A percentile compares a stretch with the other conserved stretches of the same genome.
phyloP scores from a whole-genome alignment of 768 basidiomycete genomes.

The Trichaptum fuscoviolaceum region DNA sequence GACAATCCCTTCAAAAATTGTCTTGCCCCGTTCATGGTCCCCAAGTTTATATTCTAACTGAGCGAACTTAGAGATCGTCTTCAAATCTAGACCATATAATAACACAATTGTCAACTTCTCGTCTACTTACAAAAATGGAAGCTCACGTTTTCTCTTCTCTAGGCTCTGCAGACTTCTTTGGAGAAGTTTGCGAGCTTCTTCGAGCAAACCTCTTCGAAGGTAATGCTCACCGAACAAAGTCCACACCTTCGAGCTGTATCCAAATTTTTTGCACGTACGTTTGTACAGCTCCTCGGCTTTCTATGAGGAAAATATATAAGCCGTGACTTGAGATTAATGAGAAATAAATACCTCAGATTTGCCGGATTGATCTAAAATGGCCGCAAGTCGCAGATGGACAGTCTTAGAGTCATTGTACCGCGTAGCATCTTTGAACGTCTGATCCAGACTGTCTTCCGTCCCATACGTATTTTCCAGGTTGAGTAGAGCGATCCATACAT shows the following conservation, averaged over 20 bases:
- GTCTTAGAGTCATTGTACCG: constrained; percentile 92
- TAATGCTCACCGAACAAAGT: constrained; percentile 81
- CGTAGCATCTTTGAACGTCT: constrained; percentile 85
- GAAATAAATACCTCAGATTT: constrained; percentile 60
- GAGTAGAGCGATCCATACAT: constrained; percentile 95
- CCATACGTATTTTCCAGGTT: constrained; percentile 95
- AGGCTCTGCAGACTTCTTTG: constrained; percentile 86
- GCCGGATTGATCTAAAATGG: constrained; percentile 78
- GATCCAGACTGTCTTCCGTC: constrained; percentile 70
- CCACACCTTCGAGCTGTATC: constrained; percentile 92
- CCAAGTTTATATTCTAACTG: constrained; percentile 93
- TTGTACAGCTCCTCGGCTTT: constrained; percentile 91
- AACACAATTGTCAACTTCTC: constrained; percentile 6
- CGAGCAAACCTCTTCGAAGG: constrained; percentile 63
- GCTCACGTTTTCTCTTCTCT: constrained; percentile 88
- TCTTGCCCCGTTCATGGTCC: constrained; percentile 91
- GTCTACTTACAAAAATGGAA: background rate
- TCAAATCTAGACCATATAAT: constrained; percentile 62
- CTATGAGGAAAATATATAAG: constrained; percentile 34
- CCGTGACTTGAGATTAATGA: background rate
- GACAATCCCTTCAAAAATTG: constrained; percentile 93
- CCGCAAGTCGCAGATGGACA: constrained; percentile 76
- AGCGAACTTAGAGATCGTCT: constrained; percentile 93
- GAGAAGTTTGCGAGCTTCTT: constrained; percentile 80
- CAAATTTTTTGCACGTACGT: constrained; percentile 89